Percentiles rank a stretch among this genome's conserved stretches.
Conservation (phyloP, 257 asterid species). For the Solanum rostratum region DNA sequence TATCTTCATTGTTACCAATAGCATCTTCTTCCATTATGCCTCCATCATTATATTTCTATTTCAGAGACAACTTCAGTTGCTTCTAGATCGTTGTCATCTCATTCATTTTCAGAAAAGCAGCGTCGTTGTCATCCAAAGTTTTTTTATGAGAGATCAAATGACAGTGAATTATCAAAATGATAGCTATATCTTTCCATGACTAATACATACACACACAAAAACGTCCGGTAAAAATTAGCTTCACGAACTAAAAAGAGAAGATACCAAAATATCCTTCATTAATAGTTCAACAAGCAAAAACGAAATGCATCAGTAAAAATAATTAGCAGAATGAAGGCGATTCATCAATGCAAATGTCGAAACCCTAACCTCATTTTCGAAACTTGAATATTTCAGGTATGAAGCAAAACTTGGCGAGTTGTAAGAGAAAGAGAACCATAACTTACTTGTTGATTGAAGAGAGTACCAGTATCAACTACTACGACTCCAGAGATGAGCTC, state of each 20-base stretch:
- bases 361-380: not conserved
- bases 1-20: conserved; percentile 10
- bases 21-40: conserved; percentile 9
- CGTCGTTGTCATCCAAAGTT: not conserved
- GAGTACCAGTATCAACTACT: not conserved
- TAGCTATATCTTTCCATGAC: not conserved
- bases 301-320: not conserved
- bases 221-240: not conserved
- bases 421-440: not conserved
- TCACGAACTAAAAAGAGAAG: not conserved
- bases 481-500: not conserved
- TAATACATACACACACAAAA: not conserved
- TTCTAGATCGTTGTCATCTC: not conserved
- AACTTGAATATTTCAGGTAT: not conserved
- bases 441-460: not conserved
- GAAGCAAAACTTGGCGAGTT: not conserved
- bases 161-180: not conserved
- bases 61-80: not conserved
- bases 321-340: not conserved
- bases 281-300: not conserved
- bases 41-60: conserved; percentile 9
- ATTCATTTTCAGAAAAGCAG: not conserved
- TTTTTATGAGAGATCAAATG: not conserved
- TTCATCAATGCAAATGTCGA: not conserved
- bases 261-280: not conserved